Evolutionary conservation across 1,284 basidiomycete species (phyloP).

Genomic region (Cystobasidium slooffiae): DNA sequence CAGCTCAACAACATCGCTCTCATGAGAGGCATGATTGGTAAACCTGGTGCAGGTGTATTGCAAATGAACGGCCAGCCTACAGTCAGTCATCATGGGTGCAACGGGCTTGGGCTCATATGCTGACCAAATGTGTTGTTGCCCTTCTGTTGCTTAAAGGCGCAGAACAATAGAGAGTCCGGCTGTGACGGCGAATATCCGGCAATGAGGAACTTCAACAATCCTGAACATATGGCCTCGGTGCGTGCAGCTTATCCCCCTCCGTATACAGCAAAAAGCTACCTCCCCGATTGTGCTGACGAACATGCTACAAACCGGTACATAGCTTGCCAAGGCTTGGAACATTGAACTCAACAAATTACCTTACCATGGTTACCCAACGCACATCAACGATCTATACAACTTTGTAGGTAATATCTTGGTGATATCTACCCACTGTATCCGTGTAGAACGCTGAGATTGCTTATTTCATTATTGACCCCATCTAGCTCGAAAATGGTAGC

Average conservation of each 20-base stretch:
- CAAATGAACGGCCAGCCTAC: constrained; percentile 40
- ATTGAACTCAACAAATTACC: constrained; percentile 28
- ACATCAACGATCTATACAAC: constrained; percentile 35
- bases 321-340: constrained; percentile 32
- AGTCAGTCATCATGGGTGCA: background rate
- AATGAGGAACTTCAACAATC: constrained; percentile 22
- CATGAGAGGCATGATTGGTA: constrained; percentile 38
- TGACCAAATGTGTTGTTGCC: too few relatives aligned
- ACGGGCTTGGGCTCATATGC: too few relatives aligned
- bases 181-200: constrained; percentile 32
- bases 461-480: background rate
- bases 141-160: too few relatives aligned
- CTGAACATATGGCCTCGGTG: constrained; percentile 29
- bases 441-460: background rate
- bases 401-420: background rate
- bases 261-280: too few relatives aligned
- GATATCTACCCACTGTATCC: background rate
- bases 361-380: constrained; percentile 16
- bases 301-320: too few relatives aligned
- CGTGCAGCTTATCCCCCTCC: too few relatives aligned
- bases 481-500: constrained; percentile 22
- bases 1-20: constrained; percentile 28
- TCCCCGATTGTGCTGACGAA: too few relatives aligned
- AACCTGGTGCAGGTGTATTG: constrained; percentile 25
- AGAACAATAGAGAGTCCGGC: constrained; percentile 33